Base-by-base conservation (phyloP, 164 flowering plant genomes). In the Aristolochia fimbriata region DNA sequence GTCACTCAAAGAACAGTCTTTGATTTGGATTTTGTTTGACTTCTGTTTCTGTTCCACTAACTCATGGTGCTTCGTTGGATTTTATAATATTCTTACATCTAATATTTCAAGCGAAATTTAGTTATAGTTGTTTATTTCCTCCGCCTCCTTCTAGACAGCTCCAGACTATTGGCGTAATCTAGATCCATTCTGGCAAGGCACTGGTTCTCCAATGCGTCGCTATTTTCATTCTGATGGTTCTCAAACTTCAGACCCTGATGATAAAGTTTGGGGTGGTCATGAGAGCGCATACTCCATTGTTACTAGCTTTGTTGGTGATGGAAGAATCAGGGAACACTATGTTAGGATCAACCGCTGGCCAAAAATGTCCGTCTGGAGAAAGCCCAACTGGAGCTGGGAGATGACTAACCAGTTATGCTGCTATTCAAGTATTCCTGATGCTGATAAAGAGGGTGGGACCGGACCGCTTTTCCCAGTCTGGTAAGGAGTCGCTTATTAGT, bases 261-360 rank as follows among this genome's bases (percentile, higher is more conserved):
- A 89, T 72, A 59, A 55, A 65, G 86, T 83, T 0, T 89, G 91
- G 94, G 97, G 95, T 27, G 92, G 97, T 31, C 94, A 90, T 60
- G 92, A 87, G 58, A 71, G 86, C 59, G 69, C 73, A 47, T 90
- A 74, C 62, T 78, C 76, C 0, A 71, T 81, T 8, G 87, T 87
- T 14, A 87, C 97, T 12, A 77, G 86, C 60, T 58, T 85, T 25
- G 62, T 81, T 37, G 83, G 62, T 27, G 83, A 74, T 15, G 85
- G 81, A 55, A 77, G 58, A 45, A 83, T 90, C 56, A 72, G 94
- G 72, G 75, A 76, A 52, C 89, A 87, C 62, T 90, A 90, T 62
- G 92, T 90, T 20, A 71, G 97, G 68, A 84, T 90, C 50, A 87
- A 87, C 74, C 73, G 94, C 47, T 83, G 94, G 90, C 92, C 86